phyloP scores from a whole-genome alignment of 78 protist species.

The Reticulomyxa filosa region DNA sequence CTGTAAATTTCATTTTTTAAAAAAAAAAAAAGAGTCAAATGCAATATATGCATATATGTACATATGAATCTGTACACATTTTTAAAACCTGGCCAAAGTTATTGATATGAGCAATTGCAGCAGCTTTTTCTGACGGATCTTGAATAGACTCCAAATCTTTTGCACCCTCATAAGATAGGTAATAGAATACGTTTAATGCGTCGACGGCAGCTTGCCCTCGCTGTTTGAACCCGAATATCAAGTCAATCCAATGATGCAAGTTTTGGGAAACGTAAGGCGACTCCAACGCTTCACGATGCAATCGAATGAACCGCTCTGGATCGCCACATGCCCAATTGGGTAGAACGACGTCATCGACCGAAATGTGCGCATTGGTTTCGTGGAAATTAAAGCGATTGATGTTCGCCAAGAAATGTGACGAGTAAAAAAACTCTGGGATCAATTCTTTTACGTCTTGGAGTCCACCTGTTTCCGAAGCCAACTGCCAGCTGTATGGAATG shows the following conservation, averaged over 20 bases:
- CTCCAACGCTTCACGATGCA: constrained; percentile 51
- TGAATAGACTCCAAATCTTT: background rate
- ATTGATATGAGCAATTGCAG: background rate
- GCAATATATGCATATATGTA: no score
- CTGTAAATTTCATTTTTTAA: no score
- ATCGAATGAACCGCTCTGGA: constrained; percentile 43
- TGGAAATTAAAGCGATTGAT: constrained; percentile 3
- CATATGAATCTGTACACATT: no score
- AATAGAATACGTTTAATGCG: constrained; percentile 23
- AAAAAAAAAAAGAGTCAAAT: no score
- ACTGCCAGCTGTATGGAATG: constrained; percentile 35
- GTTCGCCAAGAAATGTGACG: constrained; percentile 35
- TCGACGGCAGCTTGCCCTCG: no score
- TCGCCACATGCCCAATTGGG: constrained; percentile 91
- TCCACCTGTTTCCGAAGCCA: background rate
- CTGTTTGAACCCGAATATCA: constrained; percentile 90
- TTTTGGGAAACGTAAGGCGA: constrained; percentile 42
- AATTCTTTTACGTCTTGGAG: constrained; percentile 36
- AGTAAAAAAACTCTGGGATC: constrained; percentile 54
- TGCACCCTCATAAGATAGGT: constrained; percentile 1
- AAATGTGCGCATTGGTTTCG: background rate
- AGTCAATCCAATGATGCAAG: constrained; percentile 86
- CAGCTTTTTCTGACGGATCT: background rate
- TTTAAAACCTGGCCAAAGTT: constrained; percentile 8
- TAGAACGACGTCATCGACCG: constrained; percentile 37